A percentile compares a stretch with the other conserved stretches of the same genome.
Conservation (phyloP, 2,329 filamentous ascomycete genomes). For the Epichloe coenophiala region DNA sequence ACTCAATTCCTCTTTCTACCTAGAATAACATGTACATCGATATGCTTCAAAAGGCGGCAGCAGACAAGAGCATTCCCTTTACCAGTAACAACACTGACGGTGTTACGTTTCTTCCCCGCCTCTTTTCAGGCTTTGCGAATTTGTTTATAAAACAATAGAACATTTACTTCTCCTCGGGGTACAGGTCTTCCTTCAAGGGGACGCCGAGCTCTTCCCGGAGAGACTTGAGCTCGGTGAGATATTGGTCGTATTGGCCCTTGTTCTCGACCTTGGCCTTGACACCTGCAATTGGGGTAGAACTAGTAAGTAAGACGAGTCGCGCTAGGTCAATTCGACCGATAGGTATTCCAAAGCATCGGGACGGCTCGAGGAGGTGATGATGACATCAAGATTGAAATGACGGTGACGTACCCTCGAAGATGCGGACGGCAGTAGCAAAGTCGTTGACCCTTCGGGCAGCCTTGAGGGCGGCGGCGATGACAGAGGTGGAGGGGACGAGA, state of each 20-base stretch:
- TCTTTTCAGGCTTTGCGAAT: neutral
- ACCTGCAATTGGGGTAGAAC: slow-evolving; percentile 35
- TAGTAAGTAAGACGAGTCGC: neutral
- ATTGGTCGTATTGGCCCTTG: slow-evolving; percentile 92
- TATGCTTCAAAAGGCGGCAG: slow-evolving; percentile 7
- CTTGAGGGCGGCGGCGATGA: slow-evolving; percentile 81
- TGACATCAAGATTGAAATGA: neutral
- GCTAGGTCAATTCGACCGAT: neutral
- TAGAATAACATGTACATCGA: slow-evolving; percentile 23
- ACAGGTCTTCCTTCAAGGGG: slow-evolving; percentile 82
- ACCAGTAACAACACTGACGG: neutral
- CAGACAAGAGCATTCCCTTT: slow-evolving; percentile 1
- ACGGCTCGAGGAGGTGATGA: neutral
- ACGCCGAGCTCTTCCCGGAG: slow-evolving; percentile 90
- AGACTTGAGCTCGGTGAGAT: slow-evolving; percentile 83
- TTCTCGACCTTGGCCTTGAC: slow-evolving; percentile 99
- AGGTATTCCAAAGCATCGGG: no score
- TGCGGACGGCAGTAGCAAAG: slow-evolving; percentile 92
- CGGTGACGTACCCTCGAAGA: slow-evolving; percentile 80
- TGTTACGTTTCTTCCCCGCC: neutral
- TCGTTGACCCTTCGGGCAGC: slow-evolving; percentile 95
- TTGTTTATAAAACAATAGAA: slow-evolving; percentile 3
- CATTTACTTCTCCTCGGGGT: slow-evolving; percentile 49
- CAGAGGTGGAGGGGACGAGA: slow-evolving; percentile 87
- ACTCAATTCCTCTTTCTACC: slow-evolving; percentile 15